Evolutionary conservation across 2,329 filamentous ascomycete genomes (phyloP).

Genomic region (Thelonectria discophora): DNA sequence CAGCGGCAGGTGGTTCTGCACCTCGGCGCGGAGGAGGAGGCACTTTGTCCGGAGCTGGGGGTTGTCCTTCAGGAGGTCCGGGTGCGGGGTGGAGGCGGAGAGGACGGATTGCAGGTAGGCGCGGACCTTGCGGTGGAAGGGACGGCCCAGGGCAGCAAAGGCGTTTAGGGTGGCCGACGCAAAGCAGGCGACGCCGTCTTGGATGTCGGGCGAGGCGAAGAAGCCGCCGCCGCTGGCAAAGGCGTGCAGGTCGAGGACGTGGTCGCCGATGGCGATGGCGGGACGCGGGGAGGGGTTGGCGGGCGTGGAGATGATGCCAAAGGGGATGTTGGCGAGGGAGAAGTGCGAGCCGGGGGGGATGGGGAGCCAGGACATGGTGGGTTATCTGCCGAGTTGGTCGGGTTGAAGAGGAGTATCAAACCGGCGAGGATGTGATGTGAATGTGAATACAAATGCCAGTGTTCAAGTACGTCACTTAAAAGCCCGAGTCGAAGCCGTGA

Average conservation of each 20-base stretch:
- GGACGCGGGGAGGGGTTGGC: constrained; percentile 65
- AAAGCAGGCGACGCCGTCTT: constrained; percentile 42
- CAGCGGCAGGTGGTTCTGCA: constrained; percentile 77
- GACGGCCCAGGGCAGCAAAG: constrained; percentile 65
- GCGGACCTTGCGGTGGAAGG: constrained; percentile 75
- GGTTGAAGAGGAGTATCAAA: background rate
- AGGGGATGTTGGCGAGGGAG: constrained; percentile 80
- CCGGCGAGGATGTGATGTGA: too few relatives aligned
- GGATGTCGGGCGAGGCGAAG: constrained; percentile 36
- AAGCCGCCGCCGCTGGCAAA: constrained; percentile 62
- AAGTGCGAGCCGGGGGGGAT: constrained; percentile 47
- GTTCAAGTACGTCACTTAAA: constrained; percentile 9
- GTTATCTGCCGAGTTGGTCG: background rate
- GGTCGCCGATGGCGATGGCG: constrained; percentile 76
- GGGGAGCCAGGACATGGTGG: constrained; percentile 43
- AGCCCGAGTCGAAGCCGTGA: constrained; percentile 7
- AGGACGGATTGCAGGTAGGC: constrained; percentile 71
- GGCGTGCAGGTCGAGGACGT: constrained; percentile 73
- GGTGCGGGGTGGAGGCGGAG: constrained; percentile 60
- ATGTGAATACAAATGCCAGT: too few relatives aligned
- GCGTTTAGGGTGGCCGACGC: constrained; percentile 43
- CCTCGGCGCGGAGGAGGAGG: constrained; percentile 50
- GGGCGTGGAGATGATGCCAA: constrained; percentile 78
- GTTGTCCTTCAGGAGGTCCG: constrained; percentile 49
- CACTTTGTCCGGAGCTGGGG: constrained; percentile 42